Base-by-base conservation (phyloP, 345 rosid genomes). In the Carallia pectinifolia region DNA sequence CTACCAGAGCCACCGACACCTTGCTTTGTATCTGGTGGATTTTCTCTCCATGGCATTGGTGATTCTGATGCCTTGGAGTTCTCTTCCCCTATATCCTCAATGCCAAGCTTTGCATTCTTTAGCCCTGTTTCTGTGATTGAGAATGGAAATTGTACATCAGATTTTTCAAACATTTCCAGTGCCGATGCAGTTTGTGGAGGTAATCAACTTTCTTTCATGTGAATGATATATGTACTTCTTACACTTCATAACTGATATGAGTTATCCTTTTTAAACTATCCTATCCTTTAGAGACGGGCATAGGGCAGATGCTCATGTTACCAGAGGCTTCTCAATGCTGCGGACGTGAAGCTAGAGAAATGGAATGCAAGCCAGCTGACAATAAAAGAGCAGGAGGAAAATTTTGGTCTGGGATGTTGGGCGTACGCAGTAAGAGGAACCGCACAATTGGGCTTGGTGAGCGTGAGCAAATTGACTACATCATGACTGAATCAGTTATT, bases 81-180 rank as follows among this genome's bases (percentile, higher is more conserved):
- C 64, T 47, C 80, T 55, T 63, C 84, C 50, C 85, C 83, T 50
- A 23, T 88, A 61, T 74, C 83, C 33, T 84, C 90, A 16, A 75
- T 84, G 82, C 87, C 80, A 39, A 84, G 93, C 80, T 88, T 88
- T 79, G 72, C 89, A 34, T 88, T 88, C 82, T 79, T 83, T 76
- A 65, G 84, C 66, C 69, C 84, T 8, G 71, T 71, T 68, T 71
- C 84, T n/a, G 56, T 39, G 38, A 71, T 63, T 50, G 79, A 68
- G 34, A 81, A 70, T 58, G 79, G 52, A 47, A 48, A 50, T 34
- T 62, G 50, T 50, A 38, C 66, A 1, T 62, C 69, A 60, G 78
- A 79, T 66, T 53, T 75, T 40, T 27, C 81, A 33, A 61, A 68
- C 37, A 39, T 58, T 59, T 58, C 71, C 55, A 59, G 34, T 31